Evolutionary conservation across 805 yeast genomes (phyloP).

Genomic region (Metschnikowia continentalis): DNA sequence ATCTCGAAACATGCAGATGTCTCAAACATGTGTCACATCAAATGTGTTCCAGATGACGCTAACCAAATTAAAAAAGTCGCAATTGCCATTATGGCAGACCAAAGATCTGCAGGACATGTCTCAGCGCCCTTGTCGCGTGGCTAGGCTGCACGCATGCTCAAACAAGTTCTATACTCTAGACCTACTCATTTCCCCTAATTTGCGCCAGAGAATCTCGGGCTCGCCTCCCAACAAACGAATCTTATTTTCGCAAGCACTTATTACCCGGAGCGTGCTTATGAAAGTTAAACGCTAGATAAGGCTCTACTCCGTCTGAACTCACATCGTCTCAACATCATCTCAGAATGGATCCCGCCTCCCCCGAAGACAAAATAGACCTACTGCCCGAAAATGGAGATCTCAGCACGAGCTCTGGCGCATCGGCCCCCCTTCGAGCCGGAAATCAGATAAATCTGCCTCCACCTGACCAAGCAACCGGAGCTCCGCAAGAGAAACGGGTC

Average conservation of each 20-base stretch:
- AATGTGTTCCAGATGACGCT: background rate
- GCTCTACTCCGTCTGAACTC: background rate
- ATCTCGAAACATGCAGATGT: no score
- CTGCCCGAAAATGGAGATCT: background rate
- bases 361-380: slow-evolving; percentile 1
- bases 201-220: background rate
- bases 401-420: background rate
- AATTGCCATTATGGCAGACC: background rate
- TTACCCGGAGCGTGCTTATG: background rate
- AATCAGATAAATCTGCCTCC: background rate
- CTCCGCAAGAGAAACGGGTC: background rate
- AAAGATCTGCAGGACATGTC: slow-evolving; percentile 1
- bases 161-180: background rate
- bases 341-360: background rate
- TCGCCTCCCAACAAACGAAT: background rate
- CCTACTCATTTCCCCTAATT: background rate
- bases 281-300: background rate
- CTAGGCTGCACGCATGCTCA: slow-evolving; percentile 1
- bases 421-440: background rate
- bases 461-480: background rate
- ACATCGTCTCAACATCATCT: background rate
- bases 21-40: background rate
- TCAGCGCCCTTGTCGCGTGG: slow-evolving; percentile 5
- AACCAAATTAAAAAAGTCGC: background rate
- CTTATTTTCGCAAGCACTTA: background rate